Evolutionary conservation across 164 flowering plant species (phyloP), one percentile per base, ranked within the genome.

Genomic region (Buxus sempervirens): DNA sequence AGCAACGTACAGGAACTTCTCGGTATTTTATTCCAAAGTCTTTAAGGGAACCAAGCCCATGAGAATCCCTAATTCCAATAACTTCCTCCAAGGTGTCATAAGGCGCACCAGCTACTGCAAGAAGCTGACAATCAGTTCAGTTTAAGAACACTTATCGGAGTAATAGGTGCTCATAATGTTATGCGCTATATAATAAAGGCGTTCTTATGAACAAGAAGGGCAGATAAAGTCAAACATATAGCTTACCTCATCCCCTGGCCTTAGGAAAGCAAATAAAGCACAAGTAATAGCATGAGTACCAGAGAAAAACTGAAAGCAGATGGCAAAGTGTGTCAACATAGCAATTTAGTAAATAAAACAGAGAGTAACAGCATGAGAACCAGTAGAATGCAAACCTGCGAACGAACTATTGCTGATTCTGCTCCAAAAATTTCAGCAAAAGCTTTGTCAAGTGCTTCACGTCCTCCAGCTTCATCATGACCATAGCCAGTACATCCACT

Each of bases 241-340:
- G 60, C 79, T 75, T 61, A 92, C 97, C 90, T 92, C 97, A 83
- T 92, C 96, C 60, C 94, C 96, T 48, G 97, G 96, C 80, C 96
- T 82, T 63, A 90, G 65, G 64, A 88, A 72, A 63, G 93, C 90
- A 83, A 92, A 92, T 66, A 92, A 78, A 28, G 97, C 97, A 84
- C 97, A 90, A 27, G 97, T 83, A 58, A 92, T 92, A 15, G 97
- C 97, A 88, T 92, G 97, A 56, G 97, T 92, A 45, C 97, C 97
- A 77, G 97, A 92, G 75, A 92, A 92, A 72, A 92, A 90, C 97
- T 92, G 82, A 68, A 64, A 59, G 38, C 19, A 22, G 53, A 28
- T 41, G 25, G 24, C 27, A 53, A 58, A 58, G n/a, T 10, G 49
- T 26, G 65, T 57, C 38, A 70, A 60, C 22, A 65, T 59, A 21